phyloP scores from a whole-genome alignment of 169 alveolate genomes.

The Plasmodium vinckei region DNA sequence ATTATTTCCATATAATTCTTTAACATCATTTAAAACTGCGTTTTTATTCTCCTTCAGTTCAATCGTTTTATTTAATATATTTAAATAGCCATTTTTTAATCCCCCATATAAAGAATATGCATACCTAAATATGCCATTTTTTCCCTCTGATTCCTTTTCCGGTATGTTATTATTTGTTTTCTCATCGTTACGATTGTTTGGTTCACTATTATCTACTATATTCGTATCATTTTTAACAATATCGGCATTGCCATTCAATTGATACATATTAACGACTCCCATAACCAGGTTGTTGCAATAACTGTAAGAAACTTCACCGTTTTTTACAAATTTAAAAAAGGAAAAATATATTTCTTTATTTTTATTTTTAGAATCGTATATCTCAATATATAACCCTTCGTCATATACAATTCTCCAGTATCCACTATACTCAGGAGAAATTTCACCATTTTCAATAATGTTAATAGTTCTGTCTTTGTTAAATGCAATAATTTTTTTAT shows the following conservation, averaged over 20 bases:
- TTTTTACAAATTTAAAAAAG: conserved; percentile 44
- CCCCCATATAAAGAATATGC: background rate
- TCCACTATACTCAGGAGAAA: conserved; percentile 27
- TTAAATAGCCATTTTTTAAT: background rate
- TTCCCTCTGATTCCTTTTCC: background rate
- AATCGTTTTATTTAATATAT: background rate
- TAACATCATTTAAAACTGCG: background rate
- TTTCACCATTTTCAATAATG: conserved; percentile 24
- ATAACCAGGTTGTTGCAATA: conserved; percentile 51
- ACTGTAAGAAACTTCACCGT: conserved; percentile 35
- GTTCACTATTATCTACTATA: background rate
- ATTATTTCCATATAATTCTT: background rate
- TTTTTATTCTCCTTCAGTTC: background rate
- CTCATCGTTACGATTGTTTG: background rate
- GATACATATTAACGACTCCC: conserved; percentile 47
- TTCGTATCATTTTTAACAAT: background rate
- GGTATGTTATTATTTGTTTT: background rate
- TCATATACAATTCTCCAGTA: conserved; percentile 72
- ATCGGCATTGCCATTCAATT: conserved; percentile 1
- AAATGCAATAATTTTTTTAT: conserved; percentile 21
- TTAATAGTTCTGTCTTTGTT: conserved; percentile 56
- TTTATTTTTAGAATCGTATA: conserved; percentile 19
- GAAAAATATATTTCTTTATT: conserved; percentile 64
- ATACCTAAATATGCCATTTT: background rate
- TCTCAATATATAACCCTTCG: conserved; percentile 62